phyloP scores from a whole-genome alignment of 192 early-diverging fungal genomes.

The Powellomyces hirtus region DNA sequence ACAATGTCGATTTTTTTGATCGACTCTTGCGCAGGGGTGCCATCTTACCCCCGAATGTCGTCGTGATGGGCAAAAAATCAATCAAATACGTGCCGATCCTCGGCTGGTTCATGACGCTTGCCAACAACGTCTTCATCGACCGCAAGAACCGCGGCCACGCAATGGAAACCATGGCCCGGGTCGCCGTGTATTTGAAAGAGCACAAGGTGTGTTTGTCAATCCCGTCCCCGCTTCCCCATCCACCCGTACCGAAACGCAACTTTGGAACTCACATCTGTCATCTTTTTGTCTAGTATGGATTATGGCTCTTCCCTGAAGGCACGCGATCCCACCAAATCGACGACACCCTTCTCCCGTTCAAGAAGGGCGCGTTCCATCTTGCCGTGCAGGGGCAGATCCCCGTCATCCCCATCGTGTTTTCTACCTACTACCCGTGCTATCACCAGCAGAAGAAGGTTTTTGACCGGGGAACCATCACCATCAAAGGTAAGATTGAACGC shows the following conservation, averaged over 20 bases:
- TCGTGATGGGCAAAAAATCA: conserved; percentile 53
- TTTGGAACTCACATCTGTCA: neutral
- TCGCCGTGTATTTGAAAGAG: conserved; percentile 70
- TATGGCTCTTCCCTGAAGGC: conserved; percentile 92
- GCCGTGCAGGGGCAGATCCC: conserved; percentile 83
- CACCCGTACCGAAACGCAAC: neutral
- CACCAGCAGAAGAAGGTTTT: conserved; percentile 32
- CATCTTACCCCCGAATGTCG: conserved; percentile 6
- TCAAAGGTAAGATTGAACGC: conserved; percentile 45
- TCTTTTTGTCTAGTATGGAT: conserved; percentile 34
- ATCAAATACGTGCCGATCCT: conserved; percentile 71
- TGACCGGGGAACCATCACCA: conserved; percentile 29
- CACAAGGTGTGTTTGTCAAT: conserved; percentile 58
- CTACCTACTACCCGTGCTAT: conserved; percentile 54
- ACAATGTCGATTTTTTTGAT: too few relatives aligned
- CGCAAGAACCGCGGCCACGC: conserved; percentile 77
- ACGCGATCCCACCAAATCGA: conserved; percentile 74
- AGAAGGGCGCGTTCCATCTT: conserved; percentile 95
- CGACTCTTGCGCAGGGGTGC: conserved; percentile 14
- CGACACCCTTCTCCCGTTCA: conserved; percentile 81
- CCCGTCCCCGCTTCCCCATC: too few relatives aligned
- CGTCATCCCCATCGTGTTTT: conserved; percentile 83
- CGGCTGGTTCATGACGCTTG: conserved; percentile 75
- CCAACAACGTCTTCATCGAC: conserved; percentile 84
- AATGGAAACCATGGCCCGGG: conserved; percentile 71